Evolutionary conservation across 1,284 basidiomycete genomes (phyloP).

Genomic region (Erythrobasidium hasegawianum): DNA sequence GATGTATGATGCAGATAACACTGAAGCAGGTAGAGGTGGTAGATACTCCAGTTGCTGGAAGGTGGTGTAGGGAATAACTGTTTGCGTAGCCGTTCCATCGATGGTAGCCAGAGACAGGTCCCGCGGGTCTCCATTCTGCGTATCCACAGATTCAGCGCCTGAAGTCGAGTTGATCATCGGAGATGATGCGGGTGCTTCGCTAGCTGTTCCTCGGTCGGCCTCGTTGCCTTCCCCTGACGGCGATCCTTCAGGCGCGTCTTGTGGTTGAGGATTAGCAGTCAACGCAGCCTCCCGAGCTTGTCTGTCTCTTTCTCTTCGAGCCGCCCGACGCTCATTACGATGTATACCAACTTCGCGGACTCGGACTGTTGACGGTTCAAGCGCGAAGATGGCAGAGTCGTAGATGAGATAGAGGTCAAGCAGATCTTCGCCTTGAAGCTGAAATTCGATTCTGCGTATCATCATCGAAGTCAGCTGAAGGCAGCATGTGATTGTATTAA

Average conservation of each 20-base stretch:
- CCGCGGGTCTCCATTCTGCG: background rate
- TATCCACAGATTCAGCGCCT: background rate
- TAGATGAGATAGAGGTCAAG: conserved; percentile 70
- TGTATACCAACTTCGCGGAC: conserved; percentile 85
- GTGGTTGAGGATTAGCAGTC: conserved; percentile 4
- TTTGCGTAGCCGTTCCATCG: background rate
- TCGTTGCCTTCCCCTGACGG: too few relatives aligned
- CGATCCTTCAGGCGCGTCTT: conserved; percentile 50
- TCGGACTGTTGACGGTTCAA: conserved; percentile 80
- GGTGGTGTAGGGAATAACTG: conserved; percentile 72
- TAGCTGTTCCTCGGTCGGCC: conserved; percentile 52
- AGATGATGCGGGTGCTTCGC: background rate
- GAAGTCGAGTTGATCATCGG: background rate
- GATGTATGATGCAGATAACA: conserved; percentile 77
- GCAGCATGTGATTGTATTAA: background rate
- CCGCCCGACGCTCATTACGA: conserved; percentile 73
- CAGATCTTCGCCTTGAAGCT: conserved; percentile 83
- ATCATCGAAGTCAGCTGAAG: background rate
- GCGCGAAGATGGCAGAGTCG: conserved; percentile 78
- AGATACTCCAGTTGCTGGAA: conserved; percentile 80
- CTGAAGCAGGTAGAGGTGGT: conserved; percentile 74
- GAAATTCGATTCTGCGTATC: conserved; percentile 58
- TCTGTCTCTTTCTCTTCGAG: conserved; percentile 67
- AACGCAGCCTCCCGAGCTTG: conserved; percentile 55
- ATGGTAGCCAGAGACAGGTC: background rate